Evolutionary conservation across 2,329 filamentous ascomycete species (phyloP).

Genomic region (Hymenotorrendiella dingleyae): DNA sequence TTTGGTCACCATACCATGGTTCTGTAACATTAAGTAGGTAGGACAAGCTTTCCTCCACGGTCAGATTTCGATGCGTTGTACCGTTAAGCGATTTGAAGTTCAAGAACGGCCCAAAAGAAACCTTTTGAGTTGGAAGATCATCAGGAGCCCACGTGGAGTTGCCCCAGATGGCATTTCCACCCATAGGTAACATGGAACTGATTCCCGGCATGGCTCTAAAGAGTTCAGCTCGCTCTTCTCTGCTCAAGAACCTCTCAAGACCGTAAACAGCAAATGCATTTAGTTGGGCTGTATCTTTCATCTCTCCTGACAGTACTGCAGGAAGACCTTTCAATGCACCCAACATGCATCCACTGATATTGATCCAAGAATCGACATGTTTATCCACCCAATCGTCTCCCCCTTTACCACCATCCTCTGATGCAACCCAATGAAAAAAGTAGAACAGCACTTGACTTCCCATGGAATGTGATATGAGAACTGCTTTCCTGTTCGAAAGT

Average conservation of each 20-base stretch:
- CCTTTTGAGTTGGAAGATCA: constrained; percentile 65
- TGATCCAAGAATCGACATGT: constrained; percentile 93
- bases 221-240: constrained; percentile 84
- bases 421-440: constrained; percentile 73
- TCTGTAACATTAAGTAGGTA: constrained; percentile 77
- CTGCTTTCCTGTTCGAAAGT: constrained; percentile 72
- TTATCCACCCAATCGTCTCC: constrained; percentile 85
- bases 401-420: constrained; percentile 69
- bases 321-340: constrained; percentile 88
- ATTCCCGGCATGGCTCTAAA: constrained; percentile 97
- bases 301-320: constrained; percentile 88
- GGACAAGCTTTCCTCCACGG: constrained; percentile 66
- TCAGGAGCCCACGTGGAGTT: constrained; percentile 84
- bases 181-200: constrained; percentile 92
- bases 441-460: constrained; percentile 91
- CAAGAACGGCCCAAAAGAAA: constrained; percentile 74
- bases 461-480: constrained; percentile 93
- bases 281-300: constrained; percentile 95
- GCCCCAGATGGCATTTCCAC: constrained; percentile 92
- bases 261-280: constrained; percentile 97
- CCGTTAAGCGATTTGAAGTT: constrained; percentile 71
- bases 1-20: constrained; percentile 74
- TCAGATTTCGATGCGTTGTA: constrained; percentile 70
- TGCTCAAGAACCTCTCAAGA: constrained; percentile 88
- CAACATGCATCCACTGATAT: constrained; percentile 96